Conservation (phyloP, 2,329 filamentous ascomycete genomes). For the Pseudogymnoascus sp. region DNA sequence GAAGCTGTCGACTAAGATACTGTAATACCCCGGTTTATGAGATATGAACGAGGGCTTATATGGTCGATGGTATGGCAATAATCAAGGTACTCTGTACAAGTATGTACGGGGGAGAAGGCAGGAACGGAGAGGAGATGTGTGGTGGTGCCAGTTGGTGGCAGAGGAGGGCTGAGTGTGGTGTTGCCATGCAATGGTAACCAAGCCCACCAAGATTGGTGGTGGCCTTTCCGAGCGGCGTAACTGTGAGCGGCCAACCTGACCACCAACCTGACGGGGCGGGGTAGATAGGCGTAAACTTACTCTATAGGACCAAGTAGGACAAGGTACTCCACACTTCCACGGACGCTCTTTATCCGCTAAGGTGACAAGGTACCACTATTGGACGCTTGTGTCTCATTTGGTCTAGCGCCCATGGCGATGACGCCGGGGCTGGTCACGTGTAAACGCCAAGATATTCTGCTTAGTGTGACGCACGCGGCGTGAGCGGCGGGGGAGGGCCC, state of each 20-base stretch:
- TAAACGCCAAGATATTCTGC: background rate
- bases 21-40: background rate
- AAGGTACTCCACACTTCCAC: background rate
- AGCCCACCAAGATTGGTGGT: background rate
- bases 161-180: background rate
- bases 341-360: background rate
- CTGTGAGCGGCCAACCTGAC: background rate
- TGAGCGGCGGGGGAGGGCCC: background rate
- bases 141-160: background rate
- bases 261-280: background rate
- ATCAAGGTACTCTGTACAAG: slow-evolving; percentile 1
- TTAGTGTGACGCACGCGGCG: slow-evolving; percentile 6
- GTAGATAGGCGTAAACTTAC: background rate
- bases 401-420: background rate
- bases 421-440: background rate
- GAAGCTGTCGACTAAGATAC: background rate
- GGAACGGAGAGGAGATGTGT: slow-evolving; percentile 1
- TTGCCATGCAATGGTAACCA: background rate
- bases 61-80: background rate
- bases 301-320: too few relatives aligned
- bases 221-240: background rate
- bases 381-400: background rate
- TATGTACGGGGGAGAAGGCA: slow-evolving; percentile 1
- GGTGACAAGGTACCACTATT: background rate
- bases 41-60: background rate